These are phyloP conservation scores for Musa balbisiana DNA, from an alignment of 202 grass and related monocot species.

Conservation along the genomic window DNA sequence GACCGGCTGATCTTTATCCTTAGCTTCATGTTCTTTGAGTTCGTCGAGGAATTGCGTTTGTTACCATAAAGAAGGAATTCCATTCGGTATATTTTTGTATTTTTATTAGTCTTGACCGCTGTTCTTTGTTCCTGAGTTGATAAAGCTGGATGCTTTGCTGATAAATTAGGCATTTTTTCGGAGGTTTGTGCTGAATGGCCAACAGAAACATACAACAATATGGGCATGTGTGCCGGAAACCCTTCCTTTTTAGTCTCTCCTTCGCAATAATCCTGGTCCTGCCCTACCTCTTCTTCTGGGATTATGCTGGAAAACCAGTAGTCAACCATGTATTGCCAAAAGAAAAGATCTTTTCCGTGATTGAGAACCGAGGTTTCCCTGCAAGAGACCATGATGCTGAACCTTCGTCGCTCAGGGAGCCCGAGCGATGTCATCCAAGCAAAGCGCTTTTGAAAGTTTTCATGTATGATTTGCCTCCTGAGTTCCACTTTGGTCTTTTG, in stretches of 20 bases:
- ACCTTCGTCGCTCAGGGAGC: background rate
- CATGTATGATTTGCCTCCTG: constrained; percentile 73
- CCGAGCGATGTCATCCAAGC: constrained; percentile 32
- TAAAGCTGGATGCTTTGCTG: background rate
- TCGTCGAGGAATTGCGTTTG: background rate
- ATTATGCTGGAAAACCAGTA: background rate
- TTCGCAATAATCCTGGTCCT: constrained; percentile 45
- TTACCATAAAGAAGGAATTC: background rate
- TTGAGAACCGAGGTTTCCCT: background rate
- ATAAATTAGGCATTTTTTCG: background rate
- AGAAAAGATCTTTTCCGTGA: constrained; percentile 9
- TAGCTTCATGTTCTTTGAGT: background rate
- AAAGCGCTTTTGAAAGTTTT: constrained; percentile 47
- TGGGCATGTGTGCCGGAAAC: constrained; percentile 25
- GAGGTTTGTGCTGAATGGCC: background rate
- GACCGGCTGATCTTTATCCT: background rate
- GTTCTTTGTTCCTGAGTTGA: background rate
- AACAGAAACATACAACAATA: background rate
- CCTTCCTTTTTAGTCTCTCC: constrained; percentile 40
- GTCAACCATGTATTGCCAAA: constrained; percentile 4
- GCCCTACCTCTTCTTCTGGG: constrained; percentile 29
- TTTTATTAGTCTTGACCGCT: background rate
- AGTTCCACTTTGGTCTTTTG: constrained; percentile 72
- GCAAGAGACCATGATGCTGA: background rate
- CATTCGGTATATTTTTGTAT: too few relatives aligned